A percentile compares a stretch with the other conserved stretches of the same genome.
Evolutionary conservation across 805 yeast genomes (phyloP).

Genomic region (Millerago galiae): DNA sequence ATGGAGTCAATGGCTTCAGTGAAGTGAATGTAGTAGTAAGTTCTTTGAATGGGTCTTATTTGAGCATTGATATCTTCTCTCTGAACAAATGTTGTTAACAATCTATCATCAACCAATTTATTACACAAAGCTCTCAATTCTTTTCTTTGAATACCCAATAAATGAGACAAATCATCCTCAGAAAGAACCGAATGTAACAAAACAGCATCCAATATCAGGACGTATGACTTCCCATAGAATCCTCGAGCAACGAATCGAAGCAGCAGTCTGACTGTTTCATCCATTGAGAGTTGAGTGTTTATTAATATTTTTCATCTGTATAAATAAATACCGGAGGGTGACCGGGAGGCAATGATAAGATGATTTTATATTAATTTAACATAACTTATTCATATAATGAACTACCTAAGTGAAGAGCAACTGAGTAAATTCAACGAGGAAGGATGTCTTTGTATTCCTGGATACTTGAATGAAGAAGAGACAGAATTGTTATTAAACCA

Average conservation of each 20-base stretch:
- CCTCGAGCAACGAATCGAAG: conserved; percentile 79
- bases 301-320: neutral
- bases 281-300: conserved; percentile 22
- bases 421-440: conserved; percentile 41
- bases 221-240: conserved; percentile 79
- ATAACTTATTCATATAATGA: neutral
- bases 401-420: conserved; percentile 37
- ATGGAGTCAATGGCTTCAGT: conserved; percentile 94
- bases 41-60: conserved; percentile 60
- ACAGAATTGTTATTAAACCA: conserved; percentile 34
- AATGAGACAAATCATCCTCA: conserved; percentile 82
- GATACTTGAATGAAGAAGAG: conserved; percentile 41
- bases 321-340: neutral
- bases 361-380: neutral
- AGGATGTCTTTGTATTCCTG: conserved; percentile 57
- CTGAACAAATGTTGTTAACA: conserved; percentile 65
- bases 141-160: conserved; percentile 79
- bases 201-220: conserved; percentile 80
- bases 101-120: conserved; percentile 74
- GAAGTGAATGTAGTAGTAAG: conserved; percentile 80
- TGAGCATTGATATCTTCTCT: conserved; percentile 57
- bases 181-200: conserved; percentile 82
- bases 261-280: conserved; percentile 37
- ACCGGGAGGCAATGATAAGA: neutral
- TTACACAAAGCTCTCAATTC: conserved; percentile 81